Percentiles rank a stretch among this genome's conserved stretches.
phyloP scores from a whole-genome alignment of 1,139 yeast genomes.

The Blastobotrys persicus region DNA sequence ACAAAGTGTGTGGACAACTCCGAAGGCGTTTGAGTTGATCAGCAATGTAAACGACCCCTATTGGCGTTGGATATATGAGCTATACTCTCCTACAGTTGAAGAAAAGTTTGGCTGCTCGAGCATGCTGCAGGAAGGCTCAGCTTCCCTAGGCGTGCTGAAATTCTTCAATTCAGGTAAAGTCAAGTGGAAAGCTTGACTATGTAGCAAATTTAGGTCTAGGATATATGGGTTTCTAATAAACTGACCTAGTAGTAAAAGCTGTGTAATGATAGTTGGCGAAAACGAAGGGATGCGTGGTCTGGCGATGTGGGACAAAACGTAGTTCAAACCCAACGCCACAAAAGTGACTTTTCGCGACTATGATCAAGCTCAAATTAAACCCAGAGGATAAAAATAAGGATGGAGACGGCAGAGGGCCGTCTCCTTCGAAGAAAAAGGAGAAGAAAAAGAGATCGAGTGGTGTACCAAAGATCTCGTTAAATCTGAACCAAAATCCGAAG shows the following conservation, averaged over 20 bases:
- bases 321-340: neutral
- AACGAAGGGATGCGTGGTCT: no score
- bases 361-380: constrained; percentile 37
- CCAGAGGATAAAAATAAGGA: constrained; percentile 33
- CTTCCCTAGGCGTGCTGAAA: constrained; percentile 14
- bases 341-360: constrained; percentile 10
- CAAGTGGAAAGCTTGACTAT: constrained; percentile 12
- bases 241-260: no score
- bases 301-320: neutral
- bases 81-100: constrained; percentile 17
- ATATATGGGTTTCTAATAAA: no score
- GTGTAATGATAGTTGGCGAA: no score
- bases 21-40: neutral
- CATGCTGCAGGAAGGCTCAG: constrained; percentile 9
- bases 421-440: constrained; percentile 50
- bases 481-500: constrained; percentile 28
- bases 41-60: constrained; percentile 3
- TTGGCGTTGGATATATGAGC: constrained; percentile 9
- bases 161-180: constrained; percentile 12
- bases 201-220: no score
- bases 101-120: constrained; percentile 12
- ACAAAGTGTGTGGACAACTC: neutral
- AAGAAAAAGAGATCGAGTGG: constrained; percentile 9
- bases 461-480: constrained; percentile 32
- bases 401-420: constrained; percentile 70